Base-by-base conservation (phyloP, 176 grass and related monocot species). In the Urochloa ruziziensis region DNA sequence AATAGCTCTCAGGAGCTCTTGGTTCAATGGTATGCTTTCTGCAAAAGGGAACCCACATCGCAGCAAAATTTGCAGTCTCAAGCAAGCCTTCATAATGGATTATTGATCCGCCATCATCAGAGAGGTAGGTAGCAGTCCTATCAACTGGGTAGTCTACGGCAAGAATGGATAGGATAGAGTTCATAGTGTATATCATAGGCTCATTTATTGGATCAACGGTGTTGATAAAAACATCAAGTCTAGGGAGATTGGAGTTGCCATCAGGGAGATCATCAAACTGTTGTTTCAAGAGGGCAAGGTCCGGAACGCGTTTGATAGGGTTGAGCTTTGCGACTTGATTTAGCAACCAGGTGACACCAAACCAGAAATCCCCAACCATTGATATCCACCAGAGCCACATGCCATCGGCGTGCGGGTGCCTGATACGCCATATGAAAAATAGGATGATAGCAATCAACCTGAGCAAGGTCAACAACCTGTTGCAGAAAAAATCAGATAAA, bases 371-470 rank as follows among this genome's bases (percentile, higher is more conserved):
- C 10, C 87, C 82, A 40, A 85, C 61, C 4, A 89, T 75, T 1
- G 87, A 89, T 80, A 89, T 85, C 82, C 82, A 84, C 87, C 87
- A 89, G 18, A 89, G 82, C 70, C 82, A 89, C 82, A 89, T 84
- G n/a, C 61, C 82, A 75, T 89, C 87, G 2, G 82, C 70, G 0
- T 81, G 37, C 2, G 82, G 82, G 62, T 89, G 87, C 70, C 62
- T 69, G 62, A 89, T 39, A 74, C 87, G 87, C 87, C 87, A 89
- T 80, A 79, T 24, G 77, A 89, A 85, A 73, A 89, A 89, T 21
- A 85, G 62, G 61, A 89, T 18, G 62, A 89, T 84, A 52, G 82
- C 62, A 80, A 89, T 27, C 62, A 89, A 33, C 53, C 87, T 84
- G 32, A 85, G 25, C 49, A 89, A 60, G 24, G 76, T 89, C 77